Conservation (phyloP, 495 filamentous ascomycete genomes). For the Lichenothelia convexa region DNA sequence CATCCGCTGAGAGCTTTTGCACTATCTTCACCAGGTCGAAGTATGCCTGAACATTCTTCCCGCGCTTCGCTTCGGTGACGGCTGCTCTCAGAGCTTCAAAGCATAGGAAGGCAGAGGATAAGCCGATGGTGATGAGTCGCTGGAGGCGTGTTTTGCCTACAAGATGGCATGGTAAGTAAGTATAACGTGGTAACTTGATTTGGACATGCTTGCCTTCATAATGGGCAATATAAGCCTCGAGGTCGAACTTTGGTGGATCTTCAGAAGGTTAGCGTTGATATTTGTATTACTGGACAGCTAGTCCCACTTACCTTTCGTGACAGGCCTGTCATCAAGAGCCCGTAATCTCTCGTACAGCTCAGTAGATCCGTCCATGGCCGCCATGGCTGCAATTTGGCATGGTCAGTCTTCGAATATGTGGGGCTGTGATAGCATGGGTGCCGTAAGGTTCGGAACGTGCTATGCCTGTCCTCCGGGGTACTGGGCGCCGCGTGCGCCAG, state of each 20-base stretch:
- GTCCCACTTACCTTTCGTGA: no score
- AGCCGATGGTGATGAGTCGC: conserved; percentile 65
- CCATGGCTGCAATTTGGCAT: no score
- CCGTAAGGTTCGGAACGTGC: no score
- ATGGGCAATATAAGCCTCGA: conserved; percentile 81
- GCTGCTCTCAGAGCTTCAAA: conserved; percentile 67
- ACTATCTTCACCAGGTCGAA: conserved; percentile 47
- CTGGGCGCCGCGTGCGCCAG: no score
- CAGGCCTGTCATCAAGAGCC: no score
- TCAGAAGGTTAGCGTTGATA: no score
- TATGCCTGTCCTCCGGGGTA: no score
- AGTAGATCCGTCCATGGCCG: no score
- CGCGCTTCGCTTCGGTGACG: conserved; percentile 55
- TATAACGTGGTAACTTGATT: not conserved
- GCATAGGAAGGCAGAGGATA: conserved; percentile 54
- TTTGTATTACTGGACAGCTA: no score
- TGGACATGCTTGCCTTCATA: conserved; percentile 47
- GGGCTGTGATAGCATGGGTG: no score
- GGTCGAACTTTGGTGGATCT: conserved; percentile 65
- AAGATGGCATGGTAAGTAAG: not conserved
- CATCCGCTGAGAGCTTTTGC: conserved; percentile 39
- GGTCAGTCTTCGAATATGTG: no score
- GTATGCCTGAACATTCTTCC: conserved; percentile 57
- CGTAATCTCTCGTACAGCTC: no score
- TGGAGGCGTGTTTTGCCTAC: conserved; percentile 56